Evolutionary conservation across 169 alveolate species (phyloP).

Genomic region (Neospora caninum): DNA sequence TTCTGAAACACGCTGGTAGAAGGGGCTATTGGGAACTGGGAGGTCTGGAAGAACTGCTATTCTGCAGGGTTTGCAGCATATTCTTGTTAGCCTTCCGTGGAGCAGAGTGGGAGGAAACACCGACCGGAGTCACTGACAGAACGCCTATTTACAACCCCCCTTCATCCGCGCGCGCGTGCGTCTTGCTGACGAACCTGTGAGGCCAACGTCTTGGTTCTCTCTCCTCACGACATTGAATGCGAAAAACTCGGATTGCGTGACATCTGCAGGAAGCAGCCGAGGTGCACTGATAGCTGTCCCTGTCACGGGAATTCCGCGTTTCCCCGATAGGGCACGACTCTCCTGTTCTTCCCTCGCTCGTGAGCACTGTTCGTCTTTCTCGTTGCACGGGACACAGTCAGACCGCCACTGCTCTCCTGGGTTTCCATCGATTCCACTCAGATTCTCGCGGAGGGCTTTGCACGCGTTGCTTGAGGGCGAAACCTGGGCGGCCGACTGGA

Average conservation of each 20-base stretch:
- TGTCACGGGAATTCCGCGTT: background rate
- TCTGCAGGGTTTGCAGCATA: no score
- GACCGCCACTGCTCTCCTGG: background rate
- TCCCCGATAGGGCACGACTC: background rate
- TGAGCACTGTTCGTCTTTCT: no score
- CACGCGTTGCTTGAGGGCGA: background rate
- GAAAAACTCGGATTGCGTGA: background rate
- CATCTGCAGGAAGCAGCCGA: background rate
- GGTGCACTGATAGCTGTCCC: background rate
- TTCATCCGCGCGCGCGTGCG: background rate
- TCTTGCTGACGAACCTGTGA: background rate
- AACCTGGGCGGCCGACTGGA: background rate
- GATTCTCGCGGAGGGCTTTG: background rate
- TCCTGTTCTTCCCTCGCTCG: background rate
- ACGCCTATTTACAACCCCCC: no score
- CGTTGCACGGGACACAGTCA: no score
- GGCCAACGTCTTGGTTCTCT: conserved; percentile 8
- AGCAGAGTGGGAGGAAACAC: no score
- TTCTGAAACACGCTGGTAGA: no score
- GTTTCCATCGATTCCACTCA: background rate
- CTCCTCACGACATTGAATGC: conserved; percentile 4
- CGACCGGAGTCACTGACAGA: no score
- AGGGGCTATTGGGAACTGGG: no score
- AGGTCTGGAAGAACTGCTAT: no score
- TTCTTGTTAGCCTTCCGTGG: no score